Evolutionary conservation across 495 filamentous ascomycete species (phyloP).

Genomic region (Oidiodendron maius): DNA sequence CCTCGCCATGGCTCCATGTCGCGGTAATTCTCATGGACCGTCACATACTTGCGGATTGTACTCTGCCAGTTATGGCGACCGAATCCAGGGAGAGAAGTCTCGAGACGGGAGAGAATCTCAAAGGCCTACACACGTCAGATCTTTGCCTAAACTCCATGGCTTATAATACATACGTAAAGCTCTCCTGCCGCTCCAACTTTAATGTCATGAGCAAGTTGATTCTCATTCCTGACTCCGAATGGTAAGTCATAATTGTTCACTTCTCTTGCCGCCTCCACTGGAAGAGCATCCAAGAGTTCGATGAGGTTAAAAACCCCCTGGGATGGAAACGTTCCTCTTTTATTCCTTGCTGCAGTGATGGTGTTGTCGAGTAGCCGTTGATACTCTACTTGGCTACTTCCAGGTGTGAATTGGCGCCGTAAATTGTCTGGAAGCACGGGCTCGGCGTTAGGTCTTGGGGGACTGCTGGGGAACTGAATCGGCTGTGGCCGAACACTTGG

Average conservation of each 20-base stretch:
- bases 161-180: constrained; percentile 31
- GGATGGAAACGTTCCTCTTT: constrained; percentile 22
- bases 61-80: constrained; percentile 35
- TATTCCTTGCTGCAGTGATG: constrained; percentile 20
- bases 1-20: constrained; percentile 32
- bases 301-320: constrained; percentile 19
- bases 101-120: constrained; percentile 31
- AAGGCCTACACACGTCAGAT: constrained; percentile 28
- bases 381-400: constrained; percentile 16
- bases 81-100: constrained; percentile 25
- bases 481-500: constrained; percentile 2
- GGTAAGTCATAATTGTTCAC: constrained; percentile 8
- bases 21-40: constrained; percentile 29
- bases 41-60: constrained; percentile 34
- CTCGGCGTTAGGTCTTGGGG: constrained; percentile 8
- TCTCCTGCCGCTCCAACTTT: constrained; percentile 40
- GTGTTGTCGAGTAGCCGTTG: constrained; percentile 23
- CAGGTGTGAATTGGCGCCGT: constrained; percentile 1
- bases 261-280: constrained; percentile 1
- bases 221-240: constrained; percentile 21
- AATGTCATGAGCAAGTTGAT: constrained; percentile 21
- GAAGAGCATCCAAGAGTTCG: constrained; percentile 8
- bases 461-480: neutral
- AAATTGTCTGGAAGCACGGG: neutral
- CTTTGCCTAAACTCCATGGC: neutral